A percentile compares a stretch with the other conserved stretches of the same genome.
Conservation (phyloP, 805 yeast genomes). For the Citeromyces nyonsensis region DNA sequence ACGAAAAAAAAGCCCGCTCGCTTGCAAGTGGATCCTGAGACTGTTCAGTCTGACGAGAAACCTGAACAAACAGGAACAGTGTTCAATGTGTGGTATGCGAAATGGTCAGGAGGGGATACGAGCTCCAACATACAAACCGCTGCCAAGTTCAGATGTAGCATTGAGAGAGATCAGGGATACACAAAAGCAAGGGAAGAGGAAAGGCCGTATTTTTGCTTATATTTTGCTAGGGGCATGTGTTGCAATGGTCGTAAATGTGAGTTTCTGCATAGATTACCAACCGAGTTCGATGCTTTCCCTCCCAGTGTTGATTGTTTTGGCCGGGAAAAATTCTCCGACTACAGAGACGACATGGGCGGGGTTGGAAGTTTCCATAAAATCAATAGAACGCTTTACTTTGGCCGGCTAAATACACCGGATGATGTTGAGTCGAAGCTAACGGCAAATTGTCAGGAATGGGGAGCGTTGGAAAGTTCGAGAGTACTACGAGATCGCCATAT, state of each 20-base stretch:
- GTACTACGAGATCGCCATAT: slow-evolving; percentile 47
- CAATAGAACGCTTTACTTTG: slow-evolving; percentile 71
- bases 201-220: slow-evolving; percentile 47
- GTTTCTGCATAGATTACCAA: slow-evolving; percentile 68
- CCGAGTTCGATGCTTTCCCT: slow-evolving; percentile 34
- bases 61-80: slow-evolving; percentile 74
- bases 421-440: slow-evolving; percentile 21
- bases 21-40: slow-evolving; percentile 53
- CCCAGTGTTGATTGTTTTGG: slow-evolving; percentile 84
- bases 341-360: slow-evolving; percentile 90
- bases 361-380: slow-evolving; percentile 61
- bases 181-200: slow-evolving; percentile 48
- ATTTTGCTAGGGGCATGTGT: slow-evolving; percentile 85
- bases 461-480: slow-evolving; percentile 53
- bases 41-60: slow-evolving; percentile 34
- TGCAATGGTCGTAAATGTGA: slow-evolving; percentile 62
- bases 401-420: slow-evolving; percentile 30
- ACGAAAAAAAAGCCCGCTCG: slow-evolving; percentile 38
- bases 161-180: slow-evolving; percentile 53
- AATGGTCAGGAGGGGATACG: slow-evolving; percentile 73
- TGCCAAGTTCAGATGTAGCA: slow-evolving; percentile 45
- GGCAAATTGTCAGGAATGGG: slow-evolving; percentile 57
- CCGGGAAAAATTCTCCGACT: slow-evolving; percentile 67
- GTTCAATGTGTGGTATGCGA: slow-evolving; percentile 78
- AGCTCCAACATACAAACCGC: slow-evolving; percentile 21